These are phyloP conservation scores for Lepiota subincarnata DNA, from an alignment of 768 basidiomycete genomes.

Conservation along the genomic window DNA sequence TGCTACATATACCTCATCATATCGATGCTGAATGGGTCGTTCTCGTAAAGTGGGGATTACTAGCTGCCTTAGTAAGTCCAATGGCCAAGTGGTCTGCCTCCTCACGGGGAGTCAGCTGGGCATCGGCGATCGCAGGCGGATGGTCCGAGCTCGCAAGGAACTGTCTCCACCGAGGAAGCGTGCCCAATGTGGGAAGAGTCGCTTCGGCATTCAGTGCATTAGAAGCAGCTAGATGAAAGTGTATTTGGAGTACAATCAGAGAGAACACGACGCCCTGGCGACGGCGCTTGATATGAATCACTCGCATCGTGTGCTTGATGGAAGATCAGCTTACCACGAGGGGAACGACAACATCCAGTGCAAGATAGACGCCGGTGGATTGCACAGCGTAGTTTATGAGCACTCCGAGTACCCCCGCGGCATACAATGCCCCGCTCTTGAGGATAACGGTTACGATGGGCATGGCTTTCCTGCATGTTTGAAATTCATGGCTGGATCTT, in stretches of 20 bases:
- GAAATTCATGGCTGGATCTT: not conserved
- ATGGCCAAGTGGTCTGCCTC: too few relatives aligned
- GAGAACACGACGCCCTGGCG: constrained; percentile 7
- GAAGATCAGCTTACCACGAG: not conserved
- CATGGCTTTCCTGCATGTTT: not conserved
- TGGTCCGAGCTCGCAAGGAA: not conserved
- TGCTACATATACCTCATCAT: too few relatives aligned
- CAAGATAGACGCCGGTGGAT: not conserved
- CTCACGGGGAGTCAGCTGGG: not conserved
- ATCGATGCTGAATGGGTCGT: too few relatives aligned
- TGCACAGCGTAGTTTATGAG: not conserved
- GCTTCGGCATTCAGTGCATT: not conserved
- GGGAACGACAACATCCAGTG: not conserved
- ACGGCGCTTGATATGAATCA: not conserved
- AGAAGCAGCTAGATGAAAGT: not conserved
- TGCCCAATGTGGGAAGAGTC: constrained; percentile 7
- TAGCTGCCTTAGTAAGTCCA: too few relatives aligned
- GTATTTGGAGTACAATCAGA: constrained; percentile 8
- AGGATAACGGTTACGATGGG: not conserved
- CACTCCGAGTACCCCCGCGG: not conserved
- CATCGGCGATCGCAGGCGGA: not conserved
- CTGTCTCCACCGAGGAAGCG: constrained; percentile 8
- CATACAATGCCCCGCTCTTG: constrained; percentile 5
- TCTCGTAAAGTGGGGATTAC: too few relatives aligned
- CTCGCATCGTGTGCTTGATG: not conserved